phyloP scores from a whole-genome alignment of 306 rosid species.

The Potentilla sterilis region DNA sequence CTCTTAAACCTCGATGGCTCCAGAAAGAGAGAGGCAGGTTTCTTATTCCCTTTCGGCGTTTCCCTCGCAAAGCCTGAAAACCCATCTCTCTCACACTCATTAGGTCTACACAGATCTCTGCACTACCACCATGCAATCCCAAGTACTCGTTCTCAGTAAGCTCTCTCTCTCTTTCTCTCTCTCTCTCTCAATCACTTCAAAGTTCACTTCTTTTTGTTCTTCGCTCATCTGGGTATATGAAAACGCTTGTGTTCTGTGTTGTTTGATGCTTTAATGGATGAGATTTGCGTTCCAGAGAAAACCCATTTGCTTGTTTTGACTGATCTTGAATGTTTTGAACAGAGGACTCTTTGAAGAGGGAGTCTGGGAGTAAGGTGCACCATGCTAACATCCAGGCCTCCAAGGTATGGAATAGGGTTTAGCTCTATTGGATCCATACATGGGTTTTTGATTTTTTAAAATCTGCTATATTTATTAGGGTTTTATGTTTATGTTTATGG shows the following conservation, averaged over 20 bases:
- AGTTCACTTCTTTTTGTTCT: not conserved
- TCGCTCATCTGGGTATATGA: not conserved
- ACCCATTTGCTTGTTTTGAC: not conserved
- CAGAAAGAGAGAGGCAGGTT: not conserved
- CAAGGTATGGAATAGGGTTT: constrained; percentile 41
- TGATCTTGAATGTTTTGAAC: constrained; percentile 28
- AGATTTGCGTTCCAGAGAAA: not conserved
- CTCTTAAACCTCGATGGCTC: not conserved
- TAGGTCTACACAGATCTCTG: constrained; percentile 5
- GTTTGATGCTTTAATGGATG: not conserved
- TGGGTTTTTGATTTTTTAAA: not conserved
- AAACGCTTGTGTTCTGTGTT: not conserved
- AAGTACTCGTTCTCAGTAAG: constrained; percentile 61
- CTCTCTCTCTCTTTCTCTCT: not conserved
- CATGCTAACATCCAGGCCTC: constrained; percentile 94
- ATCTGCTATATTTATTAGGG: not conserved
- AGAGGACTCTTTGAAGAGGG: constrained; percentile 92
- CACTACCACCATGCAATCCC: constrained; percentile 44
- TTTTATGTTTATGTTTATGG: not conserved
- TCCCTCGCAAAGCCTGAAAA: constrained; percentile 10
- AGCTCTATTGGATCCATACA: not conserved
- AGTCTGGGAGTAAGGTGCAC: constrained; percentile 88
- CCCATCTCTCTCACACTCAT: not conserved
- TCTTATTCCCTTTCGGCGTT: constrained; percentile 15
- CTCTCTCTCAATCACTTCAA: not conserved